Base-by-base conservation (phyloP, 192 early-diverging fungal species). In the Geranomyces michiganensis region DNA sequence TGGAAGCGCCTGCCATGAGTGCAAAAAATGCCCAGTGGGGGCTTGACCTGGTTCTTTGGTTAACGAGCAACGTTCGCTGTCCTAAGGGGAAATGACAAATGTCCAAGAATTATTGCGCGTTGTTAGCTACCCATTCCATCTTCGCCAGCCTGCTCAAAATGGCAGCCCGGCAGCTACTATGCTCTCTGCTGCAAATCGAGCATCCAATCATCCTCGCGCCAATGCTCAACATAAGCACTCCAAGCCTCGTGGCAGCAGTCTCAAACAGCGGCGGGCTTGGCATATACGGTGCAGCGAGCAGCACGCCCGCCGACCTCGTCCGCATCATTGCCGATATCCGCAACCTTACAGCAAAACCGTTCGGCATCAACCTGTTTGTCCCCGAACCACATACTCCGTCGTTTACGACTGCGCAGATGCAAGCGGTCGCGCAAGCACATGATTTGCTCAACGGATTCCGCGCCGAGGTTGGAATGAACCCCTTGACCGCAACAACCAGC, bases 111-210 rank as follows among this genome's bases (percentile, higher is more conserved):
- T n/a, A n/a, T n/a, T n/a, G n/a, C n/a, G n/a, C n/a, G n/a, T n/a
- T n/a, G n/a, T n/a, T n/a, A n/a, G n/a, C n/a, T n/a, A n/a, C n/a
- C n/a, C 36, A 41, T 41, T 41, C 36, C 36, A n/a, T n/a, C n/a
- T n/a, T 41, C 36, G 36, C 5, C 3, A 10, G 5, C 10, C 3
- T 41, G 36, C 36, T 10, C 36, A 17, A 4, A 17, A 53, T 15
- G 6, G n/a, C 19, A 3, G 51, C 51, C 51, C 24, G n/a, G 4
- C 19, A 53, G 17, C n/a, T 24, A 53, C 24, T 53, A 2, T 53
- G 51, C 51, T 53, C 51, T 17, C 51, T 53, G 51, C 24, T 53
- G 6, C 51, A 26, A n/a, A 53, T 53, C 19, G n/a, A 53, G 51
- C 24, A 53, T 53, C 51, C 51, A 17, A 3, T 53, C 24, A 4